A percentile compares a stretch with the other conserved stretches of the same genome.
phyloP scores from a whole-genome alignment of 129 eudicot genomes.

The Centella asiatica region DNA sequence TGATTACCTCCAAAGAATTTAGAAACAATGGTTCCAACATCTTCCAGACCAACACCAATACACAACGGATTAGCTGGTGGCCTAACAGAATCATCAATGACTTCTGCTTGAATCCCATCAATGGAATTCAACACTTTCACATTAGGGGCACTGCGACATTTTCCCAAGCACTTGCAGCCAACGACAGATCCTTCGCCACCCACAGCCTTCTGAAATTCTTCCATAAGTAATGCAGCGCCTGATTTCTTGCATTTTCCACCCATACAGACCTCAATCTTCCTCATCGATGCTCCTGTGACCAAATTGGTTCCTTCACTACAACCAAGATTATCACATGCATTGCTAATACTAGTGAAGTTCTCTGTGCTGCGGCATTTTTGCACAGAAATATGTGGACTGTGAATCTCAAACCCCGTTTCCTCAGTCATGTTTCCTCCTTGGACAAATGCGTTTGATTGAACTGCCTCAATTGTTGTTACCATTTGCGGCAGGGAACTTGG shows the following conservation, averaged over 20 bases:
- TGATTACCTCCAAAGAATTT: slow-evolving; percentile 35
- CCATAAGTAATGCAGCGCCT: slow-evolving; percentile 49
- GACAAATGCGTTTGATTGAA: background rate
- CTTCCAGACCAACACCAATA: slow-evolving; percentile 68
- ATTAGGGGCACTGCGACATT: slow-evolving; percentile 71
- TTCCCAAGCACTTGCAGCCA: slow-evolving; percentile 93
- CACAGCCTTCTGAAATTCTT: slow-evolving; percentile 43
- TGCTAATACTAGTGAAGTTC: background rate
- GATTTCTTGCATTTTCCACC: slow-evolving; percentile 96
- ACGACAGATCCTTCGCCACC: slow-evolving; percentile 50
- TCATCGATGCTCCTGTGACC: background rate
- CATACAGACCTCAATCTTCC: slow-evolving; percentile 88
- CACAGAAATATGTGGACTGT: background rate
- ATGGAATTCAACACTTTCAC: slow-evolving; percentile 31
- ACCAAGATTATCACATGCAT: background rate
- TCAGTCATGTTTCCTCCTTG: background rate
- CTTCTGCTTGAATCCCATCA: background rate
- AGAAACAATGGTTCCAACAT: slow-evolving; percentile 54
- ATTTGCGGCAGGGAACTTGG: background rate
- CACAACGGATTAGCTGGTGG: slow-evolving; percentile 28
- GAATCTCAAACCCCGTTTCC: background rate
- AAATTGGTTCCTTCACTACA: background rate
- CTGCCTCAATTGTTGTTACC: background rate
- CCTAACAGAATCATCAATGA: slow-evolving; percentile 9
- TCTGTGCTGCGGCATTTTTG: slow-evolving; percentile 2